Evolutionary conservation across 2,329 filamentous ascomycete species (phyloP).

Genomic region (Aspergillus novoparasiticus): DNA sequence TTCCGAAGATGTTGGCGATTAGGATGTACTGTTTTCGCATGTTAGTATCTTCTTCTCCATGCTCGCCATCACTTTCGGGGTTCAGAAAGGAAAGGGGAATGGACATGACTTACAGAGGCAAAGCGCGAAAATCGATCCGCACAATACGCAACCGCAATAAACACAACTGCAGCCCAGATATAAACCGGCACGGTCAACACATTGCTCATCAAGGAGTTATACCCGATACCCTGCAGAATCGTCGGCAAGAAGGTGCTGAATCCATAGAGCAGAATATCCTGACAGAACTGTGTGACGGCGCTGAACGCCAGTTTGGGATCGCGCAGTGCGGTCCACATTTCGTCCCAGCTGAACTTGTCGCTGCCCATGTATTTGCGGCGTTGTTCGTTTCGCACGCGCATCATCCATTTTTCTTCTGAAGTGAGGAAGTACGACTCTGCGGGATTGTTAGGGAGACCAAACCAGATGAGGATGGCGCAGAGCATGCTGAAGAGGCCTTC

Average conservation of each 20-base stretch:
- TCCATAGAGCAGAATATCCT: constrained; percentile 58
- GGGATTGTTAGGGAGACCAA: constrained; percentile 52
- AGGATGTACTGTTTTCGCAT: constrained; percentile 36
- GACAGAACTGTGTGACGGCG: constrained; percentile 54
- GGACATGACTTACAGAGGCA: constrained; percentile 25
- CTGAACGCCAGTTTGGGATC: constrained; percentile 58
- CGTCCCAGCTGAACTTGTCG: constrained; percentile 54
- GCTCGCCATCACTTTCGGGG: rapidly evolving
- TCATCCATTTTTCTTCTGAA: constrained; percentile 53
- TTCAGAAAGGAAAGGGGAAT: not conserved
- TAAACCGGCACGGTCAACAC: constrained; percentile 62
- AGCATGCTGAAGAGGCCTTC: constrained; percentile 52
- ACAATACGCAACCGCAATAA: constrained; percentile 49
- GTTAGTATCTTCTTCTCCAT: not conserved
- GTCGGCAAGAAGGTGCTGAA: constrained; percentile 62
- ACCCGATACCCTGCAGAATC: constrained; percentile 57
- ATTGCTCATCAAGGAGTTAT: constrained; percentile 54
- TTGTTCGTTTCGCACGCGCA: constrained; percentile 51
- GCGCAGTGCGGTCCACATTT: constrained; percentile 50
- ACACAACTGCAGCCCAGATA: constrained; percentile 51
- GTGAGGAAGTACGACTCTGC: constrained; percentile 53
- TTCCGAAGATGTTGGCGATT: constrained; percentile 45
- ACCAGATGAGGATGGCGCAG: constrained; percentile 49
- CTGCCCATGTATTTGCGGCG: constrained; percentile 53
- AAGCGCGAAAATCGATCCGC: constrained; percentile 47